Percentiles rank a stretch among this genome's conserved stretches.
Evolutionary conservation across 495 filamentous ascomycete genomes (phyloP).

Genomic region (Pyrenula aspistea): DNA sequence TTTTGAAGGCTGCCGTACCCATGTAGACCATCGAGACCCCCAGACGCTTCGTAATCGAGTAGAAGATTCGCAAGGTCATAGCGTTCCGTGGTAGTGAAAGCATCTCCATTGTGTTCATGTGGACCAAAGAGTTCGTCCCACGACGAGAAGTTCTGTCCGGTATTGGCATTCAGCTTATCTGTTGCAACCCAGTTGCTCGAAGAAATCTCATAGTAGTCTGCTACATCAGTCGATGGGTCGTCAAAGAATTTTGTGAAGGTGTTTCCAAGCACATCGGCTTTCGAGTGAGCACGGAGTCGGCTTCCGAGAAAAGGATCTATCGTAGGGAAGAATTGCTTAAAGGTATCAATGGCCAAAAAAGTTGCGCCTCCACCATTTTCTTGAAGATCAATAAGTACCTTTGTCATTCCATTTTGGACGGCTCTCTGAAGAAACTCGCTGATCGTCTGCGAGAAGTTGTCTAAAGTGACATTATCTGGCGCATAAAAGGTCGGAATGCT

Average conservation of each 20-base stretch:
- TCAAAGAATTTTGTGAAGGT: not conserved
- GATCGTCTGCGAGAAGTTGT: not conserved
- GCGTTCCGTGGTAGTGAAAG: slow-evolving; percentile 33
- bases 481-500: not conserved
- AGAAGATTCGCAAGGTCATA: slow-evolving; percentile 36
- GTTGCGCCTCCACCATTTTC: slow-evolving; percentile 40
- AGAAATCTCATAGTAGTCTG: not conserved
- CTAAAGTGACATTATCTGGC: not conserved
- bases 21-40: not conserved
- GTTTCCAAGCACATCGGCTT: not conserved
- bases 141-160: slow-evolving; percentile 23
- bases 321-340: not conserved
- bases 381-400: slow-evolving; percentile 42
- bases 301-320: not conserved
- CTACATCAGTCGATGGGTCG: not conserved
- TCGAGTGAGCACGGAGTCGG: not conserved
- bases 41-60: not conserved
- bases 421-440: slow-evolving; percentile 6
- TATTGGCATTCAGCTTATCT: not conserved
- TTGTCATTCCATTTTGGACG: slow-evolving; percentile 24
- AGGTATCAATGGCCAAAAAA: slow-evolving; percentile 6
- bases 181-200: not conserved
- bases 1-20: no score
- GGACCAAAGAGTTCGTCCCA: slow-evolving; percentile 45
- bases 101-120: slow-evolving; percentile 23